Base-by-base conservation (phyloP, 2,329 filamentous ascomycete species). In the Alternaria postmessia region DNA sequence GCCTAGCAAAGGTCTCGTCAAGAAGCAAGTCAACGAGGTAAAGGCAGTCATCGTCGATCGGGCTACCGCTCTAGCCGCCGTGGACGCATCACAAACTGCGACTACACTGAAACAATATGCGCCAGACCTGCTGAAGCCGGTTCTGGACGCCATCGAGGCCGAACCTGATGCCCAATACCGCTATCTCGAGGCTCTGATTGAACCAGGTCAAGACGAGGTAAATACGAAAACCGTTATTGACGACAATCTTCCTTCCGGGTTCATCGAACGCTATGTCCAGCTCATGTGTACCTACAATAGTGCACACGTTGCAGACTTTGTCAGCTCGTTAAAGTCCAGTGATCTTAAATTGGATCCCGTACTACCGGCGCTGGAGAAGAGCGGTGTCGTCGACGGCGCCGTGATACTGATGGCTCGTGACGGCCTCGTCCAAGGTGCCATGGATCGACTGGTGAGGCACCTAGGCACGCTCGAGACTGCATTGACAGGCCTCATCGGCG, bases 211-310 rank as follows among this genome's bases (percentile, higher is more conserved):
- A 20, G 30, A 44, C 1, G 66, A 64, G 18, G n/a, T 57, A 9
- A 62, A 54, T 16, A 41, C 41, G 3, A 24, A 38, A 1, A 12
- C 32, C 1, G 9, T 32, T 1, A 67, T 73, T 4, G 71, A 65
- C 39, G 65, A 77, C 49, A 68, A 70, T 7, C 41, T 76, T 58
- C 72, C 75, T 53, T 87, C 86, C 42, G 85, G 86, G 34, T 88
- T 97, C 67, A 82, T 91, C 6, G 95, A 98, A 77, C 86, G 86
- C 56, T 98, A 98, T 77, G 89, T 98, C 5, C 91, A 91, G 69
- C 86, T 99, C 24, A 94, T 98, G 89, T 99, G 96, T 79, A 87
- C 83, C 57, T 97, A 93, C 75, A 88, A 97, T 61, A 87, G 93
- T 3, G 80, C 85, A 0, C 92, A 94, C 69, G 94, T 99, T 2